Base-by-base conservation (phyloP, 352 stramenopile genomes). In the Pythium dissimile region DNA sequence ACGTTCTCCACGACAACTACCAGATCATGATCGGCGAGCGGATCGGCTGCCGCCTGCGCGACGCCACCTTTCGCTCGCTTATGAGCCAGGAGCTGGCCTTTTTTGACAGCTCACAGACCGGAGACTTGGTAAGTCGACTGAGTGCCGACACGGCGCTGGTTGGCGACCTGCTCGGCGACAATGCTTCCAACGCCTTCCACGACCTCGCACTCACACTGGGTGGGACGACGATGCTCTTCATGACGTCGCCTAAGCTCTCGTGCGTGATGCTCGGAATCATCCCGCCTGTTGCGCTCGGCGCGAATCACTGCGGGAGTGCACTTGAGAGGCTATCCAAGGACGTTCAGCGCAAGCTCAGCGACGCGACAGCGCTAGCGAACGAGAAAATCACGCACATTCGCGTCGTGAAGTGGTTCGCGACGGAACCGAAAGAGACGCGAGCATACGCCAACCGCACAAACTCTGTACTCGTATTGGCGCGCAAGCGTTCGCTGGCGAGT, bases 351-450 rank as follows among this genome's bases (percentile, higher is more conserved):
- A 69, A 93, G 49, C 73, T 98, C 23, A 94, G 86, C 49, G 71
- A 92, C 55, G 89, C 91, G 2, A 97, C 92, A 0, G 78, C 88
- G 43, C 74, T 97, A 34, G 92, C 91, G 0, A 92, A 98, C 63
- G 89, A 98, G 66, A 92, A 94, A 30, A 69, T 98, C 21, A 77
- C 73, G 45, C 91, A 96, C 26, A 86, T 97, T 41, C 86, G 88
- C 46, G 95, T 94, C 20, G 94, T 98, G 30, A 80, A 92, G 1
- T 90, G 83, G 81, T 96, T 96, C 57, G 75, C 80, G 0, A 86
- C 80, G 46, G 87, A 96, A 54, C 28, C 62, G 0, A 53, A 84
- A 20, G 87, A 96, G 59, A 69, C 79, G 21, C 50, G 71, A 18
- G 53, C 61, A 1, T 69, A 92, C 62, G 47, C 65, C 8, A 15